Percentiles rank a stretch among this genome's conserved stretches.
These are phyloP conservation scores for Penicillium occitanis DNA, from an alignment of 2,329 filamentous ascomycete genomes.

Conservation along the genomic window DNA sequence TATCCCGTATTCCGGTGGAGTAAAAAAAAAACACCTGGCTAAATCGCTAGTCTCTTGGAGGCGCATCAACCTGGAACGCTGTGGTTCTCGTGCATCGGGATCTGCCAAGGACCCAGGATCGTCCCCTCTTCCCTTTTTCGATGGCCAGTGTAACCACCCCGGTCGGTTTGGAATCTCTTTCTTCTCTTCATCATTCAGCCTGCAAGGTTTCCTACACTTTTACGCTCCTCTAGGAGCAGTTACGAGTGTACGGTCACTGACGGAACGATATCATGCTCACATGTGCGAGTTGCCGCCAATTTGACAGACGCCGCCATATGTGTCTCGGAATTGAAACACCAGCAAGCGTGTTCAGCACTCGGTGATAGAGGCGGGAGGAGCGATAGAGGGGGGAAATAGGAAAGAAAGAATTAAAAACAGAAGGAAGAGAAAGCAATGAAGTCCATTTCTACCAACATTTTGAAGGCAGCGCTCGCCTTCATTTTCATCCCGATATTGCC, in stretches of 20 bases:
- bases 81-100: neutral
- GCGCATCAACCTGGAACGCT: neutral
- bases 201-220: neutral
- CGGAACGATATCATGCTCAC: constrained; percentile 3
- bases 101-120: neutral
- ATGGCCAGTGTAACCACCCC: neutral
- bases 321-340: neutral
- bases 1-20: neutral
- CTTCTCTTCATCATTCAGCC: neutral
- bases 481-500: neutral
- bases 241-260: neutral
- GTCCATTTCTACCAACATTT: neutral
- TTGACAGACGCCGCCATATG: constrained; percentile 8
- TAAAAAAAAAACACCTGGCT: neutral
- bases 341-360: neutral
- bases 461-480: constrained; percentile 14
- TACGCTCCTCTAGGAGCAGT: neutral
- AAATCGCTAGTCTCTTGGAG: neutral
- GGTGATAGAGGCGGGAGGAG: neutral
- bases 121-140: constrained; percentile 6
- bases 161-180: neutral
- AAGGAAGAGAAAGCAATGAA: constrained; percentile 9
- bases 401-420: neutral
- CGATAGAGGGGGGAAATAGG: neutral
- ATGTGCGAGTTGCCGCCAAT: neutral